Percentiles rank a stretch among this genome's conserved stretches.
Evolutionary conservation across 2,329 filamentous ascomycete genomes (phyloP).

Genomic region (Coleophoma eucalyptorum): DNA sequence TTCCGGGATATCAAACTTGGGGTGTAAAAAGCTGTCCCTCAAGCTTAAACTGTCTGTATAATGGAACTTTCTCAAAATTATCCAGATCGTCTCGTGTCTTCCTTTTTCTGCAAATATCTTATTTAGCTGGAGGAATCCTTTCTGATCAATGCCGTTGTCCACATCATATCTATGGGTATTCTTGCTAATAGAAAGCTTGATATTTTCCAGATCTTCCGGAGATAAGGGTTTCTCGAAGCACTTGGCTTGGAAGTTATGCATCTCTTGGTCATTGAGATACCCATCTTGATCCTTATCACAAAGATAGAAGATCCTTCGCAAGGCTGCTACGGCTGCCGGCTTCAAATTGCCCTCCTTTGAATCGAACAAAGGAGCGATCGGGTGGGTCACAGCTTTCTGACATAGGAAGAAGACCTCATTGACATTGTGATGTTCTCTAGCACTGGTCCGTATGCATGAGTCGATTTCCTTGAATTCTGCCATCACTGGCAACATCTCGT

Average conservation of each 20-base stretch:
- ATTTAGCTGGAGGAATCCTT: constrained; percentile 85
- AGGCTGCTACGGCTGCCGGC: constrained; percentile 79
- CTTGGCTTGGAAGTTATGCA: constrained; percentile 84
- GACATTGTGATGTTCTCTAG: constrained; percentile 87
- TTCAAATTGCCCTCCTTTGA: constrained; percentile 89
- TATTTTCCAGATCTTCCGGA: constrained; percentile 79
- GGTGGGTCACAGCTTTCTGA: constrained; percentile 96
- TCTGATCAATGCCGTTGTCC: constrained; percentile 72
- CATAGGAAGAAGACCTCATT: constrained; percentile 97
- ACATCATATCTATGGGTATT: constrained; percentile 58
- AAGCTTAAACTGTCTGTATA: constrained; percentile 94
- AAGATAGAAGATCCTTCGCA: constrained; percentile 90
- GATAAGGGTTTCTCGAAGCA: constrained; percentile 88
- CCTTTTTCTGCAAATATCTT: constrained; percentile 97
- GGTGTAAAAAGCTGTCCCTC: constrained; percentile 86
- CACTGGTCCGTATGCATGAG: constrained; percentile 92
- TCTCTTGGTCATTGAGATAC: constrained; percentile 83
- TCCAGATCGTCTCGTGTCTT: constrained; percentile 97
- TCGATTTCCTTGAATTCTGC: constrained; percentile 98
- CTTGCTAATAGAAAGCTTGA: constrained; percentile 82
- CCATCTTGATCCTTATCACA: constrained; percentile 97
- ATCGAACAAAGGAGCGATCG: constrained; percentile 93
- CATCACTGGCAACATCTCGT: constrained; percentile 98
- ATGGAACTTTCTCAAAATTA: constrained; percentile 89
- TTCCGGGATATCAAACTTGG: constrained; percentile 90